A percentile compares a stretch with the other conserved stretches of the same genome.
Evolutionary conservation across 495 filamentous ascomycete species (phyloP).

Genomic region (Rhypophila decipiens): DNA sequence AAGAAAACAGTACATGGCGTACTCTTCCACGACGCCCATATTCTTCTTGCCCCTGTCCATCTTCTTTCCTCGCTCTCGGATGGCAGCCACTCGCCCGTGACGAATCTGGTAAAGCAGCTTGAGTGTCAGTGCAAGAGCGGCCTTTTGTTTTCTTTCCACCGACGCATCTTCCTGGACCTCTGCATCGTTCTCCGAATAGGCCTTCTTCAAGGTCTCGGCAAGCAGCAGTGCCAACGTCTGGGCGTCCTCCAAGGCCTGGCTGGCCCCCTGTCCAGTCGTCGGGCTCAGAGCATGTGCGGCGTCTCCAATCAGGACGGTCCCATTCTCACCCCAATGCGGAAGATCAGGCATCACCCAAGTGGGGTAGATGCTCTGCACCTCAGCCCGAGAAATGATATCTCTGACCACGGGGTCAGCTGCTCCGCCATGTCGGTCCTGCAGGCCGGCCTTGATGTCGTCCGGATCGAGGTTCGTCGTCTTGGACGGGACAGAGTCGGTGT

Average conservation of each 20-base stretch:
- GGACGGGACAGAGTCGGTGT: conserved; percentile 30
- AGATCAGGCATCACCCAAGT: conserved; percentile 46
- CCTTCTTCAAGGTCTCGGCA: conserved; percentile 8
- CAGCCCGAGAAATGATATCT: conserved; percentile 31
- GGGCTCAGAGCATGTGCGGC: conserved; percentile 43
- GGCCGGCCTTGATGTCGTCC: conserved; percentile 31
- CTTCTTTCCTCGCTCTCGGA: conserved; percentile 8
- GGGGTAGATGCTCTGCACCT: conserved; percentile 46
- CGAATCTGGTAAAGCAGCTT: conserved; percentile 10
- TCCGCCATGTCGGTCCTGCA: conserved; percentile 37
- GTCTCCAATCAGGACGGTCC: conserved; percentile 37
- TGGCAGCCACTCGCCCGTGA: conserved; percentile 3
- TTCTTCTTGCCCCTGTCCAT: conserved; percentile 8
- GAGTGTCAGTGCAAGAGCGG: conserved; percentile 3
- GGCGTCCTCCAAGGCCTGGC: conserved; percentile 33
- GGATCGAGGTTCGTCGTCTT: conserved; percentile 28
- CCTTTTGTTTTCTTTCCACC: conserved; percentile 1
- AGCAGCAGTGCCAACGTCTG: conserved; percentile 23
- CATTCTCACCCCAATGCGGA: conserved; percentile 12
- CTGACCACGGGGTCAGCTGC: conserved; percentile 49
- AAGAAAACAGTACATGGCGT: conserved; percentile 12
- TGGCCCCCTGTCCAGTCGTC: conserved; percentile 31
- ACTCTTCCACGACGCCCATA: conserved; percentile 4
- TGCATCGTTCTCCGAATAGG: neutral
- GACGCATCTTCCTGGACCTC: neutral